A percentile compares a stretch with the other conserved stretches of the same genome.
Evolutionary conservation across 768 basidiomycete species (phyloP).

Genomic region (Agrocybe pediades): DNA sequence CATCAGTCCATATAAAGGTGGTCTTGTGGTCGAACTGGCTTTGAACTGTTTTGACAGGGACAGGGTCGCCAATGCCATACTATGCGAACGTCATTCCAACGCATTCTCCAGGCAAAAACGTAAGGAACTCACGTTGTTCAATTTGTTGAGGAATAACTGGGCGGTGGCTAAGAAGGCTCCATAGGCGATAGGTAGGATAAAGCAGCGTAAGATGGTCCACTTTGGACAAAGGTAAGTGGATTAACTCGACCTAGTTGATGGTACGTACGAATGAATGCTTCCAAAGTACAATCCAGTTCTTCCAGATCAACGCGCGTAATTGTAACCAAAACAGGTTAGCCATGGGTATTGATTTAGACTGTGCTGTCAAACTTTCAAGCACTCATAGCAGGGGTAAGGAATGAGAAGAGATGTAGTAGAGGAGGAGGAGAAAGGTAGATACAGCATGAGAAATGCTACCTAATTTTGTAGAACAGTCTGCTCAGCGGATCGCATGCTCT

Average conservation of each 20-base stretch:
- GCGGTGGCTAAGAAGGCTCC: constrained; percentile 69
- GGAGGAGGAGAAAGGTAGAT: not conserved
- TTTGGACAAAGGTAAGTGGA: not conserved
- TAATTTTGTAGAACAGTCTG: not conserved
- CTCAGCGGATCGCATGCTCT: not conserved
- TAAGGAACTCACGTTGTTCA: constrained; percentile 55
- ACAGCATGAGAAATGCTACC: not conserved
- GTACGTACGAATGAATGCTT: constrained; percentile 59
- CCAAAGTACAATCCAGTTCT: constrained; percentile 65
- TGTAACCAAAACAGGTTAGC: constrained; percentile 41
- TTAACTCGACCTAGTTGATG: not conserved
- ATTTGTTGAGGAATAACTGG: constrained; percentile 58
- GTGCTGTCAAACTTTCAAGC: too few relatives aligned
- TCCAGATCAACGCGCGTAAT: constrained; percentile 61
- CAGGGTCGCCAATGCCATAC: constrained; percentile 64
- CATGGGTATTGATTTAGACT: constrained; percentile 46
- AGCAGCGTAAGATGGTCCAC: constrained; percentile 66
- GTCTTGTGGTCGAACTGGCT: constrained; percentile 55
- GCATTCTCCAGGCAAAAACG: not conserved
- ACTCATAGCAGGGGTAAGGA: not conserved
- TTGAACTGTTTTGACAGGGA: constrained; percentile 48
- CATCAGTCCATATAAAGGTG: constrained; percentile 68
- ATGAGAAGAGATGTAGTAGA: not conserved
- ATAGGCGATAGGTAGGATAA: constrained; percentile 67
- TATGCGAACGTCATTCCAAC: constrained; percentile 21